A percentile compares a stretch with the other conserved stretches of the same genome.
Evolutionary conservation across 2,329 filamentous ascomycete species (phyloP).

Genomic region (Colletotrichum spaethianum): DNA sequence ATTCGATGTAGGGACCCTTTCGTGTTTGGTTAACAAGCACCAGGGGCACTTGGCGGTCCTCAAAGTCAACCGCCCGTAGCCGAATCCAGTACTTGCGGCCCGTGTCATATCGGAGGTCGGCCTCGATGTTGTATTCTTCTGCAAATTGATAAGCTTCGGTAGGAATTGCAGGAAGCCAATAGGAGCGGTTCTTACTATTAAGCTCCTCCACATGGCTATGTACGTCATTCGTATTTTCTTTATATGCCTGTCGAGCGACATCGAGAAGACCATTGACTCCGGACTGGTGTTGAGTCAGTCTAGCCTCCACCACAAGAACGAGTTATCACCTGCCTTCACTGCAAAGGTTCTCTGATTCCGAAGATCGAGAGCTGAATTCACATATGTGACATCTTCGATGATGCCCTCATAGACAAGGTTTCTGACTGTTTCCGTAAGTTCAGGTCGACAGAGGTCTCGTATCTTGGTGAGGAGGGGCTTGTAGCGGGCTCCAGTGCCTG

Average conservation of each 20-base stretch:
- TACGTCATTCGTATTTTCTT: constrained; percentile 86
- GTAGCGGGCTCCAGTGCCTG: constrained; percentile 76
- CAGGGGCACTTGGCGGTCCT: constrained; percentile 71
- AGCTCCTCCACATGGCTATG: constrained; percentile 79
- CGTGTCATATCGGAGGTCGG: constrained; percentile 82
- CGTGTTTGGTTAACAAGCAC: constrained; percentile 83
- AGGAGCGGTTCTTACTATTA: constrained; percentile 63
- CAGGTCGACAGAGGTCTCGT: constrained; percentile 76
- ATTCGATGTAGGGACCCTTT: constrained; percentile 85
- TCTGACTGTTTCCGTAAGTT: constrained; percentile 72
- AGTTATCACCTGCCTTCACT: constrained; percentile 72
- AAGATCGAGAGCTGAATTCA: constrained; percentile 84
- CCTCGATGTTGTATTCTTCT: constrained; percentile 71
- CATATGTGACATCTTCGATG: constrained; percentile 85
- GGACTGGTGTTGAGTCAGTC: constrained; percentile 61
- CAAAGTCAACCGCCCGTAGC: constrained; percentile 73
- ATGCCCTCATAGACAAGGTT: constrained; percentile 78
- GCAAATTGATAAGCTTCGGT: not conserved
- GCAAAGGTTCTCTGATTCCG: constrained; percentile 93
- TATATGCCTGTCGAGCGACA: constrained; percentile 89
- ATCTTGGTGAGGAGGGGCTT: constrained; percentile 77
- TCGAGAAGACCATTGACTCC: constrained; percentile 90
- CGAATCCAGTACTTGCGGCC: constrained; percentile 85
- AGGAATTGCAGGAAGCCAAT: rapidly evolving
- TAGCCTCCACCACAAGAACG: not conserved